Conservation (phyloP, 352 stramenopile species). For the Phytophthora foliorum region DNA sequence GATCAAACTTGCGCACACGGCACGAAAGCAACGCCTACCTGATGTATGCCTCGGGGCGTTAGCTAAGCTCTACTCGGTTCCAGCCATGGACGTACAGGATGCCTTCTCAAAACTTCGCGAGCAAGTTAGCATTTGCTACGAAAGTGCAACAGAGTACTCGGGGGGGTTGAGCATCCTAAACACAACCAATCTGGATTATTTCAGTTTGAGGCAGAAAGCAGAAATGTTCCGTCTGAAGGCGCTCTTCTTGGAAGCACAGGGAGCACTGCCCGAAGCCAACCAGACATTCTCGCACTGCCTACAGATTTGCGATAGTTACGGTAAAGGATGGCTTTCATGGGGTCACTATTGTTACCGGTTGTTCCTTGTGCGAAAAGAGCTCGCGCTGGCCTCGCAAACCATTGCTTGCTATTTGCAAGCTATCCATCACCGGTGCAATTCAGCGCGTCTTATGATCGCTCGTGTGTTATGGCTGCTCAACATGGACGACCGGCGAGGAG, state of each 20-base stretch:
- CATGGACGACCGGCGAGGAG: constrained; percentile 83
- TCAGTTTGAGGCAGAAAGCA: constrained; percentile 92
- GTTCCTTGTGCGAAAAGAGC: constrained; percentile 81
- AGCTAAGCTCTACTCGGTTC: constrained; percentile 89
- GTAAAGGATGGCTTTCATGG: constrained; percentile 96
- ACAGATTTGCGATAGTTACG: constrained; percentile 93
- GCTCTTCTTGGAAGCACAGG: constrained; percentile 90
- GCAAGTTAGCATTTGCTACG: constrained; percentile 94
- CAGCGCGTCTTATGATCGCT: constrained; percentile 90
- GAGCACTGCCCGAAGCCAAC: constrained; percentile 84
- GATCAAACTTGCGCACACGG: constrained; percentile 92
- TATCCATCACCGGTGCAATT: constrained; percentile 92
- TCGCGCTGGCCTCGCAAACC: constrained; percentile 87
- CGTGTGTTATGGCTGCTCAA: constrained; percentile 93
- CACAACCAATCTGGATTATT: constrained; percentile 95
- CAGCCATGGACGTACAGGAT: constrained; percentile 94
- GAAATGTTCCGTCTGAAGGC: constrained; percentile 94
- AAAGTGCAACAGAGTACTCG: constrained; percentile 88
- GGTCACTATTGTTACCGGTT: constrained; percentile 92
- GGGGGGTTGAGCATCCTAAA: constrained; percentile 93
- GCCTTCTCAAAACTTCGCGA: constrained; percentile 94
- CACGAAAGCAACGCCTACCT: constrained; percentile 90
- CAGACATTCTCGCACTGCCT: constrained; percentile 93
- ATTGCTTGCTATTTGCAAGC: constrained; percentile 96
- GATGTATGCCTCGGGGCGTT: constrained; percentile 90